Evolutionary conservation across 1,284 basidiomycete genomes (phyloP).

Genomic region (Irpex sp.): DNA sequence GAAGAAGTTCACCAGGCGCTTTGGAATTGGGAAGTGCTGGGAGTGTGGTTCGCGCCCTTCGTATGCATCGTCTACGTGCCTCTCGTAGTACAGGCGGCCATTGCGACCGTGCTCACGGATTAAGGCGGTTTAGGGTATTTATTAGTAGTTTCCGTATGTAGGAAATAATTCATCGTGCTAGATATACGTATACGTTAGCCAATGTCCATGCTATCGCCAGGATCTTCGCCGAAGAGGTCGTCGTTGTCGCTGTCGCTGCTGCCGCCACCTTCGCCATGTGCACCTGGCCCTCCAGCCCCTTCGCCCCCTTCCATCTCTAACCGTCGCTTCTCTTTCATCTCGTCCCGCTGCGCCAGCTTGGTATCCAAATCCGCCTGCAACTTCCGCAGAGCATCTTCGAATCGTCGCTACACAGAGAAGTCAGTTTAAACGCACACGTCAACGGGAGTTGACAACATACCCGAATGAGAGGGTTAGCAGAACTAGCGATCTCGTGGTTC

Average conservation of each 20-base stretch:
- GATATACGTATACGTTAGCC: slow-evolving; percentile 21
- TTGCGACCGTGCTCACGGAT: slow-evolving; percentile 43
- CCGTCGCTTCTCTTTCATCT: slow-evolving; percentile 66
- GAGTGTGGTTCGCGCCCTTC: slow-evolving; percentile 73
- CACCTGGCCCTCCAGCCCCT: slow-evolving; percentile 41
- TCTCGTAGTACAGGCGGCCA: slow-evolving; percentile 59
- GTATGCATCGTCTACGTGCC: slow-evolving; percentile 68
- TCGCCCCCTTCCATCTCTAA: slow-evolving; percentile 58
- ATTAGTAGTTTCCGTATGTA: slow-evolving; percentile 15
- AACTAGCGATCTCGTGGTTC: slow-evolving; percentile 78
- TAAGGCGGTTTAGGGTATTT: neutral
- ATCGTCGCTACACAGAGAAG: slow-evolving; percentile 64
- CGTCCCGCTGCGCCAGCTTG: slow-evolving; percentile 77
- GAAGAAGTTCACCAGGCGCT: slow-evolving; percentile 43
- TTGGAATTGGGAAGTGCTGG: slow-evolving; percentile 67
- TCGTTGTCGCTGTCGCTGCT: slow-evolving; percentile 38
- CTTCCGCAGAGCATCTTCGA: slow-evolving; percentile 89
- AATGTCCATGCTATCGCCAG: slow-evolving; percentile 35
- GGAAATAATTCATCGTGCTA: no score
- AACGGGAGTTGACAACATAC: slow-evolving; percentile 33
- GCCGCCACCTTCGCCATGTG: slow-evolving; percentile 33
- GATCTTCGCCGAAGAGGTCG: slow-evolving; percentile 57
- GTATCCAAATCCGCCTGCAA: slow-evolving; percentile 81
- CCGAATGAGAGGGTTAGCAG: slow-evolving; percentile 85
- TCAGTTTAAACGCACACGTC: neutral